A percentile compares a stretch with the other conserved stretches of the same genome.
phyloP scores from a whole-genome alignment of 148 eudicot genomes.

The Amaranthus palmeri region DNA sequence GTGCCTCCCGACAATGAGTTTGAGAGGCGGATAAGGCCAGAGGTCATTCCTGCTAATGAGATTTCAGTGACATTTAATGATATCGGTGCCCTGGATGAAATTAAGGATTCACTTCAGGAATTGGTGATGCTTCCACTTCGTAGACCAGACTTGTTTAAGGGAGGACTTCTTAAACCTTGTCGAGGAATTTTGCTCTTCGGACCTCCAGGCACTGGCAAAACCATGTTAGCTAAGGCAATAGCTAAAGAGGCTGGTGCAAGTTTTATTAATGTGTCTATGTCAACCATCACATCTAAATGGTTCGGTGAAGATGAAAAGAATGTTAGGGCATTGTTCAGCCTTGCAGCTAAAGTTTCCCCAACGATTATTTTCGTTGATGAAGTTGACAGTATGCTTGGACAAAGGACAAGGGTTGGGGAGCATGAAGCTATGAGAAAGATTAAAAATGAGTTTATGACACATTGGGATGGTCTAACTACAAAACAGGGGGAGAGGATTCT shows the following conservation, averaged over 20 bases:
- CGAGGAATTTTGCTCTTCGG: conserved; percentile 88
- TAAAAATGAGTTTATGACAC: conserved; percentile 93
- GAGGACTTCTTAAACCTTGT: conserved; percentile 91
- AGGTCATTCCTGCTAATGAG: conserved; percentile 78
- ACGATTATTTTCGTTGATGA: conserved; percentile 94
- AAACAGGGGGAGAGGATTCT: conserved; percentile 77
- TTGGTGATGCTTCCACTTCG: conserved; percentile 89
- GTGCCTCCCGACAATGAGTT: conserved; percentile 84
- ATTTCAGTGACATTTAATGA: conserved; percentile 84
- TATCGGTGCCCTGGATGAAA: conserved; percentile 77
- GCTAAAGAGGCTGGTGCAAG: conserved; percentile 97
- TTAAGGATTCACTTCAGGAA: conserved; percentile 82
- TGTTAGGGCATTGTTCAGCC: conserved; percentile 81
- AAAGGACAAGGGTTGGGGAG: conserved; percentile 73
- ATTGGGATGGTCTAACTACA: conserved; percentile 85
- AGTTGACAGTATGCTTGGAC: conserved; percentile 98
- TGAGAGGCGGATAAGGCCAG: conserved; percentile 92
- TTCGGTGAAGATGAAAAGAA: conserved; percentile 98
- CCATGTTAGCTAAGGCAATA: conserved; percentile 95
- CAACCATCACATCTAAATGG: conserved; percentile 94
- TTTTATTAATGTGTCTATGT: conserved; percentile 93
- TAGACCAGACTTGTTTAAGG: conserved; percentile 81
- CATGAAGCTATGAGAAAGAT: conserved; percentile 98
- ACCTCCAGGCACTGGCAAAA: conserved; percentile 95
- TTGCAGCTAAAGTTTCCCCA: conserved; percentile 89